Evolutionary conservation across 768 basidiomycete genomes (phyloP).

Genomic region (Antrodiella citrinella): DNA sequence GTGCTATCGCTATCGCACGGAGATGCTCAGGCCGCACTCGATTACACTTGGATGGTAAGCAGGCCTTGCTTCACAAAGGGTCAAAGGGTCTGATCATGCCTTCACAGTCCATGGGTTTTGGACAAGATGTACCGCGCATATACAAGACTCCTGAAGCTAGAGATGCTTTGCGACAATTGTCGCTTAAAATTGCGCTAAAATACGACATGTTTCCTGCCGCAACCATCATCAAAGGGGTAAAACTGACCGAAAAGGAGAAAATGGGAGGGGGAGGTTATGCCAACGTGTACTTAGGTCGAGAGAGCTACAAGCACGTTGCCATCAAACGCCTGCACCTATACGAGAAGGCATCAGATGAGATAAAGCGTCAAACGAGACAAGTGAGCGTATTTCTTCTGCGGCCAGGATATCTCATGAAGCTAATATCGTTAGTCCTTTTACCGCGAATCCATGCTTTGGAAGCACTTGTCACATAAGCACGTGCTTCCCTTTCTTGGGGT

Average conservation of each 20-base stretch:
- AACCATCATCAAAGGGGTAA: background rate
- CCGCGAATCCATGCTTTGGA: slow-evolving; percentile 4
- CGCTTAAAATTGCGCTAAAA: background rate
- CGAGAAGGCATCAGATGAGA: background rate
- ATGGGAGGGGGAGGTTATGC: background rate
- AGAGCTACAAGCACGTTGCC: background rate
- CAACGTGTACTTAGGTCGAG: background rate
- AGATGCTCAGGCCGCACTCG: background rate
- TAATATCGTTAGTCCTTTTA: background rate
- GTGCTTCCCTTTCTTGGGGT: slow-evolving; percentile 5
- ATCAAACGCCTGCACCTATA: background rate
- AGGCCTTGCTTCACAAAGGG: too few species aligned
- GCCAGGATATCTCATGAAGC: background rate
- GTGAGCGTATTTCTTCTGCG: background rate
- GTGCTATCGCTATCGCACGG: background rate
- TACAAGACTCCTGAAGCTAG: background rate
- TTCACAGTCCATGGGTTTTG: background rate
- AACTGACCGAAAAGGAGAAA: background rate
- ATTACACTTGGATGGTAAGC: background rate
- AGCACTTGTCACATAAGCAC: slow-evolving; percentile 1
- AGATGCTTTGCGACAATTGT: background rate
- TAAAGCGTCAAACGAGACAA: background rate
- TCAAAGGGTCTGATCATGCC: too few species aligned
- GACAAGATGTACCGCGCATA: background rate
- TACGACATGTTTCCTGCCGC: background rate